Evolutionary conservation across 116 monocot species (phyloP), one percentile per base, ranked within the genome.

Genomic region (Phalaenopsis hybrid): DNA sequence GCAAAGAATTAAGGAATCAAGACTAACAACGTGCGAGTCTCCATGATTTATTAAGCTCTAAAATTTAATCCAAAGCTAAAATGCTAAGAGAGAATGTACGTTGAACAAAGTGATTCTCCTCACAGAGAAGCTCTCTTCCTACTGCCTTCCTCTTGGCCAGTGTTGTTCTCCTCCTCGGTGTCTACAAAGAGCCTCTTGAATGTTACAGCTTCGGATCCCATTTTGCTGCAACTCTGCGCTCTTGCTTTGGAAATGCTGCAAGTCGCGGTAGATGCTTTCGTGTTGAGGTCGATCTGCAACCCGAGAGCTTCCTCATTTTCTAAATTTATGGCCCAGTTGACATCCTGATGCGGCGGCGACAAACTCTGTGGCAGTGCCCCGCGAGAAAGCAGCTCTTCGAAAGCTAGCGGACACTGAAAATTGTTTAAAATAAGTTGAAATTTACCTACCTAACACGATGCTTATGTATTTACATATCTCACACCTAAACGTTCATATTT

Each of bases 91-190:
- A 55, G 55, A 55, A 55, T 4, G 3, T 55, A 55, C 15, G 55
- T 16, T 55, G 16, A 55, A 13, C 55, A 31, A 31, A 31, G 31
- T 31, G 45, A 75, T 44, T 75, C 48, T 45, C 18, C 21, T 75
- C n/a, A 33, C 17, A 75, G n/a, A 23, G 4, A 75, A 75, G 75
- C n/a, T 75, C 75, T 75, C 46, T 75, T 75, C 2, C 1, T 6
- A 44, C 75, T 75, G 75, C 46, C 48, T 46, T 75, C 75, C 75
- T 48, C 75, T 46, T 75, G 46, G 75, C 21, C 75, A 48, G n/a
- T 75, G 75, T 2, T 75, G 21, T 75, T n/a, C 44, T 21, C 46
- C 46, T n/a, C 45, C 55, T 55, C 4, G 20, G 44, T 44, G 7
- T 75, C 75, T 6, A 46, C 75, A 45, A 48, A 23, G 46, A 9